Percentiles rank a stretch among this genome's conserved stretches.
Evolutionary conservation across 164 flowering plant species (phyloP).

Genomic region (grape (Vitis vinifera)): ASM3070453v1 NC_081822.1:5543001-5543500

Average conservation of each 20-base stretch:
- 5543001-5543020: background rate
- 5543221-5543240: background rate
- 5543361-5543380: background rate
- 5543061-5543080: constrained; percentile 19
- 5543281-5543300: constrained; percentile 24
- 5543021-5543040: background rate
- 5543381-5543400: background rate
- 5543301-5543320: constrained; percentile 29
- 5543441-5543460: too few relatives aligned
- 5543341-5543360: constrained; percentile 27
- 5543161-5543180: background rate
- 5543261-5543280: constrained; percentile 28
- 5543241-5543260: background rate
- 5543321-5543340: constrained; percentile 36
- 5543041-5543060: constrained; percentile 11
- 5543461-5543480: too few relatives aligned
- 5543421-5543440: too few relatives aligned
- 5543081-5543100: constrained; percentile 14
- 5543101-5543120: too few relatives aligned
- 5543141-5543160: background rate
- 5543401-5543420: background rate
- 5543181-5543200: background rate
- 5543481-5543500: too few relatives aligned
- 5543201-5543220: background rate
- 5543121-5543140: too few relatives aligned